Base-by-base conservation (phyloP, 352 stramenopile genomes). In the Discostella stelligera region DNA sequence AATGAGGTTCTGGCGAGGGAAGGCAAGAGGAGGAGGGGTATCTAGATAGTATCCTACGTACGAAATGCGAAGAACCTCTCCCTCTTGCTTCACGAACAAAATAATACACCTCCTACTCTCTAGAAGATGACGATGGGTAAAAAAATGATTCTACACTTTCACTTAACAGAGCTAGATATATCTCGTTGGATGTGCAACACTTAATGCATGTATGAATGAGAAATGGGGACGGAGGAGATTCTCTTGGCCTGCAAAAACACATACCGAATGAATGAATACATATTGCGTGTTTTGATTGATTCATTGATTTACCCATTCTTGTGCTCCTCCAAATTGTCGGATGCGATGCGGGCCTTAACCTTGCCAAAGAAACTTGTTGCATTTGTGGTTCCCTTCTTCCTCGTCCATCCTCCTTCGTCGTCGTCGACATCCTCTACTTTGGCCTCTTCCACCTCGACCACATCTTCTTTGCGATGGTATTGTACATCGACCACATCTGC, bases 341-440 rank as follows among this genome's bases (percentile, higher is more conserved):
- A 44, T 44, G 37, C 2, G 37, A 44, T 10, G 2, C 37, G 37
- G 1, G 76, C 76, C 58, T 83, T 79, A 21, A 83, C 70, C 44
- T 69, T 60, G 25, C 62, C 72, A 39, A 83, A 74, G 44, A 83
- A 75, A 58, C 76, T 83, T n/a, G 60, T 80, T 39, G 71, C 20
- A 20, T 32, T 75, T 64, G 67, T 77, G 48, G n/a, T n/a, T n/a
- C n/a, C n/a, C n/a, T 16, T 63, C 14, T 39, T 68, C 2, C 52
- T 23, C 8, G 50, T 20, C 18, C 41, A 27, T 27, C 58, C 23
- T 48, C 59, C 37, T n/a, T 67, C 30, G 16, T 50, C 18, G 37
- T 66, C 37, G 14, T 67, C 30, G 9, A 41, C 18, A 49, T 65
- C 23, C 18, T 13, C 48, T 44, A 20, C 52, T 20, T 52, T 54